phyloP scores from a whole-genome alignment of 116 monocot genomes.

The Posidonia oceanica region DNA sequence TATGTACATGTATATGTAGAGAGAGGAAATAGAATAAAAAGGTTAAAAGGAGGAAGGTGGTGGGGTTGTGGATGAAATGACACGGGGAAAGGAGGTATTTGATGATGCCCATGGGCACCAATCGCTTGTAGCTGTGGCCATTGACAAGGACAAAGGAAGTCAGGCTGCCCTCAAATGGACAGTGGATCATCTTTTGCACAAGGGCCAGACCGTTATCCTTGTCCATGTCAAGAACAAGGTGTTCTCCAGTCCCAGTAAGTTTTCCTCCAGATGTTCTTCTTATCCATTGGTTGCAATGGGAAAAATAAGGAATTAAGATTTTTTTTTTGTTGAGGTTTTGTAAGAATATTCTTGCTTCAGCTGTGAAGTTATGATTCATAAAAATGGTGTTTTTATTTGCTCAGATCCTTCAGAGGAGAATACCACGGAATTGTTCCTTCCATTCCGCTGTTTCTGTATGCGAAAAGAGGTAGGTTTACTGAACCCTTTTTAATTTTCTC shows the following conservation, averaged over 20 bases:
- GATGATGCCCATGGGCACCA: neutral
- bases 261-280: no score
- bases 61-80: neutral
- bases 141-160: constrained; percentile 37
- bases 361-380: no score
- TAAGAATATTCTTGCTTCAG: neutral
- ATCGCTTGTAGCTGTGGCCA: constrained; percentile 17
- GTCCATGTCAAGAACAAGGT: constrained; percentile 32
- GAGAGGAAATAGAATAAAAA: neutral
- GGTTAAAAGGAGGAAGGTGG: no score
- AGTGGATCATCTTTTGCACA: constrained; percentile 23
- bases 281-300: no score
- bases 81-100: neutral
- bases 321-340: neutral
- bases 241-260: neutral
- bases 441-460: constrained; percentile 67
- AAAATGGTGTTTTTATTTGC: neutral
- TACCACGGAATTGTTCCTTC: constrained; percentile 50
- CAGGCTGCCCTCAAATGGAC: constrained; percentile 37
- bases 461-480: constrained; percentile 39
- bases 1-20: neutral
- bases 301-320: no score
- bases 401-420: constrained; percentile 8
- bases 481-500: neutral
- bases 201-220: constrained; percentile 26